A percentile compares a stretch with the other conserved stretches of the same genome.
phyloP scores from a whole-genome alignment of 106 monocot genomes.

The Acanthochlamys bracteata region DNA sequence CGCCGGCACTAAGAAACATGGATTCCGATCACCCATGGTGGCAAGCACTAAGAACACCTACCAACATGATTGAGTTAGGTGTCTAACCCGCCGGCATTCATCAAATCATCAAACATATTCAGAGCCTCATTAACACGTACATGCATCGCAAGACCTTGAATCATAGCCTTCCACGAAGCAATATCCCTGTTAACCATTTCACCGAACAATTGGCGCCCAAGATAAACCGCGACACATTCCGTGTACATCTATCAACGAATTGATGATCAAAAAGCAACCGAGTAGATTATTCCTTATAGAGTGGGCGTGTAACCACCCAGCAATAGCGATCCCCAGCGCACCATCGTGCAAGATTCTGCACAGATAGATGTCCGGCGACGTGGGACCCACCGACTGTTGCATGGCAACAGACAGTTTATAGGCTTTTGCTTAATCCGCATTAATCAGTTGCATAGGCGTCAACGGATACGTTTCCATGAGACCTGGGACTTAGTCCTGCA shows the following conservation, averaged over 20 bases:
- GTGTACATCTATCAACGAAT: constrained; percentile 59
- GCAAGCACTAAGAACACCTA: constrained; percentile 54
- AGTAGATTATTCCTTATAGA: constrained; percentile 8
- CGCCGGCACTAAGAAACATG: too few species aligned
- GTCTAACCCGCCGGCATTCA: constrained; percentile 9
- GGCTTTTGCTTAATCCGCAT: constrained; percentile 30
- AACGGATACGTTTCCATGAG: constrained; percentile 50
- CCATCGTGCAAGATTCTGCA: constrained; percentile 58
- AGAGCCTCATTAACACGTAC: constrained; percentile 34
- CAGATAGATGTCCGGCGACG: constrained; percentile 39
- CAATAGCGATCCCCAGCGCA: constrained; percentile 43
- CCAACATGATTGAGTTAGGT: constrained; percentile 72
- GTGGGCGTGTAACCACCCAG: constrained; percentile 67
- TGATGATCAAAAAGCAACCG: constrained; percentile 46
- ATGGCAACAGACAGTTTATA: constrained; percentile 42
- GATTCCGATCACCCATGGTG: too few species aligned
- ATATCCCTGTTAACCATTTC: constrained; percentile 43
- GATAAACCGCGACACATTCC: constrained; percentile 39
- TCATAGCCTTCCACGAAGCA: constrained; percentile 62
- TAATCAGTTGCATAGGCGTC: constrained; percentile 22
- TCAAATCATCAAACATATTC: constrained; percentile 28
- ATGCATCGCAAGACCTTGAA: constrained; percentile 49
- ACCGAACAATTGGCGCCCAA: constrained; percentile 58
- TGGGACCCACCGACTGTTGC: constrained; percentile 17
- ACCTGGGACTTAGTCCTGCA: constrained; percentile 26